Percentiles rank a stretch among this genome's conserved stretches.
Evolutionary conservation across 495 filamentous ascomycete species (phyloP).

Genomic region (Xylaria acuta): DNA sequence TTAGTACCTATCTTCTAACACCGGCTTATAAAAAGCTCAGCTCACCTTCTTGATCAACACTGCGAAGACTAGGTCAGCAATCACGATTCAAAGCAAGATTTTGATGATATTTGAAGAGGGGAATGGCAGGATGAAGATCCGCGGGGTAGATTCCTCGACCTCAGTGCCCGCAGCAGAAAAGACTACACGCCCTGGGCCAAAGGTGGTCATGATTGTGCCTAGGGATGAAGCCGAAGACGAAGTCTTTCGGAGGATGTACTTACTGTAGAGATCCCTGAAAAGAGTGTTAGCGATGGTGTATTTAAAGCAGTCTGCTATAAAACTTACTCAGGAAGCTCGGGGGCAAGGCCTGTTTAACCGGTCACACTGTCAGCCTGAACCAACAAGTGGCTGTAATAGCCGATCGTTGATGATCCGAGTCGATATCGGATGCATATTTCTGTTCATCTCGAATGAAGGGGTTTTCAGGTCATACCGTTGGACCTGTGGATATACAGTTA

Average conservation of each 20-base stretch:
- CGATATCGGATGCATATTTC: constrained; percentile 31
- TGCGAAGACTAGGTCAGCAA: constrained; percentile 56
- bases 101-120: neutral
- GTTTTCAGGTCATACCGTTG: constrained; percentile 67
- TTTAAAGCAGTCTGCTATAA: neutral
- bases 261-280: constrained; percentile 65
- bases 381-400: constrained; percentile 78
- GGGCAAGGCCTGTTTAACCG: constrained; percentile 83
- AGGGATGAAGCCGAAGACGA: neutral
- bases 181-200: neutral
- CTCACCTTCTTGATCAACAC: constrained; percentile 98
- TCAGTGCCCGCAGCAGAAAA: neutral
- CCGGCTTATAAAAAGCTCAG: constrained; percentile 29
- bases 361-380: constrained; percentile 98
- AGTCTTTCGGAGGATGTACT: constrained; percentile 8
- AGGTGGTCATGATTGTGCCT: neutral
- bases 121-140: neutral
- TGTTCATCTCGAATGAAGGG: constrained; percentile 27
- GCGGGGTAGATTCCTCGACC: neutral
- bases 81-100: neutral
- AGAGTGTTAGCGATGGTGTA: constrained; percentile 7
- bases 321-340: constrained; percentile 82
- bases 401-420: constrained; percentile 32
- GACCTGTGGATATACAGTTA: constrained; percentile 27
- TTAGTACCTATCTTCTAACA: constrained; percentile 20